phyloP scores from a whole-genome alignment of 2,329 filamentous ascomycete species.

The Stachybotrys chlorohalonatus region DNA sequence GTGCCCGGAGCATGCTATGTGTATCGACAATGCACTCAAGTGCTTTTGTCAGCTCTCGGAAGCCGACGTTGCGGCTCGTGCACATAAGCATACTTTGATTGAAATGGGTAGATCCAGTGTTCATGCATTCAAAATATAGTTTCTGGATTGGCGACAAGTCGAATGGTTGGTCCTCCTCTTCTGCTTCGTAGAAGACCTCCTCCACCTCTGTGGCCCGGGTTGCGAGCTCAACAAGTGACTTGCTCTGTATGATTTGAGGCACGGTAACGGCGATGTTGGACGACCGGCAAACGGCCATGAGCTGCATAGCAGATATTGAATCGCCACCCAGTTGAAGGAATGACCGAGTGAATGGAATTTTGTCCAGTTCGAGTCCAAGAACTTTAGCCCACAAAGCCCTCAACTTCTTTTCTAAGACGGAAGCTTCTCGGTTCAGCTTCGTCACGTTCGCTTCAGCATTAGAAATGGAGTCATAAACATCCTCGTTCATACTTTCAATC shows the following conservation, averaged over 20 bases:
- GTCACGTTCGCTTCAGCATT: constrained; percentile 3
- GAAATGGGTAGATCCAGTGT: constrained; percentile 5
- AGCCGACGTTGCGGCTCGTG: constrained; percentile 1
- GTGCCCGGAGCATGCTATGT: constrained; percentile 11
- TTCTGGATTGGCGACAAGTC: background rate
- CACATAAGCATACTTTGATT: constrained; percentile 9
- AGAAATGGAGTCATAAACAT: background rate
- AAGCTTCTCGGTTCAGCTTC: background rate
- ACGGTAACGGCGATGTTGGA: constrained; percentile 6
- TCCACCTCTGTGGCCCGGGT: background rate
- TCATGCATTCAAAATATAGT: background rate
- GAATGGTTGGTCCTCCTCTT: background rate
- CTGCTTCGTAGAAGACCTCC: background rate
- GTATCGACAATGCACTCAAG: constrained; percentile 3
- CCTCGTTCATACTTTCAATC: constrained; percentile 1
- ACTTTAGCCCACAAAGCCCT: background rate
- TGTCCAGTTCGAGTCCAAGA: background rate
- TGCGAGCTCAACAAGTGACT: constrained; percentile 11
- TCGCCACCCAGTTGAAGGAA: constrained; percentile 11
- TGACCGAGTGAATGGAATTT: constrained; percentile 7
- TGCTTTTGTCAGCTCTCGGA: background rate
- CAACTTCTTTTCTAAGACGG: background rate
- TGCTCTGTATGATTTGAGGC: constrained; percentile 11
- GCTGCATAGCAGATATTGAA: constrained; percentile 12
- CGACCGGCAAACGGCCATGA: constrained; percentile 10